A percentile compares a stretch with the other conserved stretches of the same genome.
These are phyloP conservation scores for Rosellinia necatrix DNA, from an alignment of 2,329 filamentous ascomycete genomes.

Conservation along the genomic window DNA sequence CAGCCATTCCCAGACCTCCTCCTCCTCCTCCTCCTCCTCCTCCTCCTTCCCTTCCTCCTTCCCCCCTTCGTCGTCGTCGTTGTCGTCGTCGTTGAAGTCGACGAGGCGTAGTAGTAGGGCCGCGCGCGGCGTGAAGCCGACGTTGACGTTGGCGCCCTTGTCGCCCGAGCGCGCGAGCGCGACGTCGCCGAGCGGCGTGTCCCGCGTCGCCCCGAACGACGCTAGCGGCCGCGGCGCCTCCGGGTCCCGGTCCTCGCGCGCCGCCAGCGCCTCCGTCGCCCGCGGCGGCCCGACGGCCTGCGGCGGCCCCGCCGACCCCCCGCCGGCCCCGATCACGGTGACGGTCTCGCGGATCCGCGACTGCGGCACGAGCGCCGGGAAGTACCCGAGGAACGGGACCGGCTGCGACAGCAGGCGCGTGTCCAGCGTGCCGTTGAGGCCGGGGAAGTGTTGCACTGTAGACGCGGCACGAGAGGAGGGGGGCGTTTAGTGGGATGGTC, in stretches of 20 bases:
- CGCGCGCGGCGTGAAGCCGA: slow-evolving; percentile 46
- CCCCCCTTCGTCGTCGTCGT: too few relatives aligned
- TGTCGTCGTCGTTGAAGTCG: too few relatives aligned
- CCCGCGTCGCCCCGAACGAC: slow-evolving; percentile 48
- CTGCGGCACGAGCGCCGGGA: slow-evolving; percentile 43
- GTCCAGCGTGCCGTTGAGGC: slow-evolving; percentile 50
- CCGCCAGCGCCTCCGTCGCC: slow-evolving; percentile 35
- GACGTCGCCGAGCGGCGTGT: slow-evolving; percentile 41
- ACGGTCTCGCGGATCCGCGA: slow-evolving; percentile 31
- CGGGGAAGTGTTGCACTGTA: slow-evolving; percentile 49
- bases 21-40: too few relatives aligned
- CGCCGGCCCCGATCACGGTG: slow-evolving; percentile 17
- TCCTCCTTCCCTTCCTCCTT: too few relatives aligned
- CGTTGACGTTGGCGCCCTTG: slow-evolving; percentile 36
- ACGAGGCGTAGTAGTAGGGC: slow-evolving; percentile 40
- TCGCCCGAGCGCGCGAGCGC: slow-evolving; percentile 34
- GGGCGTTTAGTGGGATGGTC: background rate
- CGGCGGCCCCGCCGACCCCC: slow-evolving; percentile 4
- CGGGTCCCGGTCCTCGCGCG: slow-evolving; percentile 34
- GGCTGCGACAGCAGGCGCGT: slow-evolving; percentile 44
- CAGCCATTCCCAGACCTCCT: slow-evolving; percentile 49
- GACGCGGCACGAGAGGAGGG: background rate
- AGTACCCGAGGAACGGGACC: slow-evolving; percentile 47
- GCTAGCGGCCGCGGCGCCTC: slow-evolving; percentile 18
- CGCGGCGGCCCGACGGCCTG: slow-evolving; percentile 33